These are phyloP conservation scores for Cucumis melo DNA, from an alignment of 306 rosid species.

Conservation along the genomic window DNA sequence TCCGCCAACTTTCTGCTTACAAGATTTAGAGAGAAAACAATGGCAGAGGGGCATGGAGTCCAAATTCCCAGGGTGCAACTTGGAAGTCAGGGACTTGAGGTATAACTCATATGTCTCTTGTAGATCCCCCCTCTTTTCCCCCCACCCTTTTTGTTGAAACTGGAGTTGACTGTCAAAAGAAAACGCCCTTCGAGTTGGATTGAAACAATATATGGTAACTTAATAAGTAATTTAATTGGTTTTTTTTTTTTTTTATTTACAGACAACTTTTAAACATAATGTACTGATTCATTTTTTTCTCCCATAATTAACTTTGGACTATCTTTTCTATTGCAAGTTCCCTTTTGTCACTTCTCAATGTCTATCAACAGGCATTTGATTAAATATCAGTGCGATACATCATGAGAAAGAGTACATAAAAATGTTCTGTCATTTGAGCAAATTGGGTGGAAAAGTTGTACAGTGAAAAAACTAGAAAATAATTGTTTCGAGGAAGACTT, in stretches of 20 bases:
- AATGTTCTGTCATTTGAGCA: too few species aligned
- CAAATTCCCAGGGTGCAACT: constrained; percentile 30
- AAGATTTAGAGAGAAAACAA: constrained; percentile 1
- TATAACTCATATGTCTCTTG: not conserved
- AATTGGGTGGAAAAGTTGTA: not conserved
- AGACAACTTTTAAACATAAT: not conserved
- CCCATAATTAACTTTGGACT: not conserved
- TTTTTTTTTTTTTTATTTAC: not conserved
- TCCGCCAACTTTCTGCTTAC: not conserved
- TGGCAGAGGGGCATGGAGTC: constrained; percentile 14
- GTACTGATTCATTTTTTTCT: not conserved
- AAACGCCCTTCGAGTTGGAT: not conserved
- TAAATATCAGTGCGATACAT: not conserved
- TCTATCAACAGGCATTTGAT: not conserved
- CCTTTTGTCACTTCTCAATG: not conserved
- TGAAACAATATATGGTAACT: not conserved
- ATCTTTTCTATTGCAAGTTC: not conserved
- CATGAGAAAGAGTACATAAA: too few species aligned
- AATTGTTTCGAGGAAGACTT: not conserved
- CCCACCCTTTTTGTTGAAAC: not conserved
- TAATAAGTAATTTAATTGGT: not conserved
- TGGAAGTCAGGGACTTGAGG: constrained; percentile 44
- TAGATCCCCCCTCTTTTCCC: not conserved
- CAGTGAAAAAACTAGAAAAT: not conserved
- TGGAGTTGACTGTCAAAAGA: not conserved